A percentile compares a stretch with the other conserved stretches of the same genome.
Evolutionary conservation across 805 yeast genomes (phyloP).

Genomic region (Kazachstania bromeliacearum): DNA sequence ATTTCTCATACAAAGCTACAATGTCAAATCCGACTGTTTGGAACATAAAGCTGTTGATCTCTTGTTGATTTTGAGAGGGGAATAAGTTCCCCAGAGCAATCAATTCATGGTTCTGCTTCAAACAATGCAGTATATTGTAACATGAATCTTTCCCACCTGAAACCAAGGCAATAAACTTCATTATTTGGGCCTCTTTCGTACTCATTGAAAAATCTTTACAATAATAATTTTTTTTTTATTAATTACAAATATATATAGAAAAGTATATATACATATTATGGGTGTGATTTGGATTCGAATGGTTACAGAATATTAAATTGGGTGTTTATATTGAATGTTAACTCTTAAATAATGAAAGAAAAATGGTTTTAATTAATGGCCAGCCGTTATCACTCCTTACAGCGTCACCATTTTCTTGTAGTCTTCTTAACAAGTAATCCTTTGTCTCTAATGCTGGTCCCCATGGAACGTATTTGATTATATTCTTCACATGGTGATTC

Average conservation of each 20-base stretch:
- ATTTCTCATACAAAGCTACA: slow-evolving; percentile 51
- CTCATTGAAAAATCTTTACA: neutral
- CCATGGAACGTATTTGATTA: slow-evolving; percentile 95
- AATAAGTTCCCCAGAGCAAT: slow-evolving; percentile 77
- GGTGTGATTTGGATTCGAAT: neutral
- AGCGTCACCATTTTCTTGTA: slow-evolving; percentile 95
- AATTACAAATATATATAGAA: neutral
- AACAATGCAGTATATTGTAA: slow-evolving; percentile 77
- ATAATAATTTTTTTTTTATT: neutral
- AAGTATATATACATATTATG: slow-evolving; percentile 18
- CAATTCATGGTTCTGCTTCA: slow-evolving; percentile 77
- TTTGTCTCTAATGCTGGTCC: slow-evolving; percentile 93
- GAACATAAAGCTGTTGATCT: slow-evolving; percentile 91
- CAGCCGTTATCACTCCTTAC: slow-evolving; percentile 78
- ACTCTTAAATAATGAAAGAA: slow-evolving; percentile 26
- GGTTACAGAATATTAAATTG: neutral
- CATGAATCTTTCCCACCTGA: slow-evolving; percentile 97
- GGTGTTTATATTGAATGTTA: neutral
- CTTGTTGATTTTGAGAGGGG: slow-evolving; percentile 52
- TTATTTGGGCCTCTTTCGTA: slow-evolving; percentile 21
- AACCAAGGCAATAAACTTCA: slow-evolving; percentile 88
- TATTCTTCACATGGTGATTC: slow-evolving; percentile 56
- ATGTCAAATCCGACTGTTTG: slow-evolving; percentile 94
- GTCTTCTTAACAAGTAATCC: slow-evolving; percentile 77
- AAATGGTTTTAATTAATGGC: slow-evolving; percentile 53